Evolutionary conservation across 2,329 filamentous ascomycete species (phyloP).

Genomic region (Akanthomyces lecanii): DNA sequence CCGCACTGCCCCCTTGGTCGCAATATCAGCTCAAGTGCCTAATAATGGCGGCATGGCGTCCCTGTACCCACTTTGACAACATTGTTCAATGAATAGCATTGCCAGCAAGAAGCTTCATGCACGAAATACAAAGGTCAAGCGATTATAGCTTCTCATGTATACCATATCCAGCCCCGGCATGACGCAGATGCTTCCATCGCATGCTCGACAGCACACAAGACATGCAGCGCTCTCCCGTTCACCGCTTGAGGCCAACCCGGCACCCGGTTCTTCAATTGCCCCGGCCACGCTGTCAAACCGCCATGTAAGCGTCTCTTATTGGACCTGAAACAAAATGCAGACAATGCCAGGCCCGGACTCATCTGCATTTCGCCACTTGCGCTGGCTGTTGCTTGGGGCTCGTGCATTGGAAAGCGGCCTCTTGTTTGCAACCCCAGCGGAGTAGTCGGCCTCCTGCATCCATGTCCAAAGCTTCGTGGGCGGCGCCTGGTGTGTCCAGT

Average conservation of each 20-base stretch:
- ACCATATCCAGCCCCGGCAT: neutral
- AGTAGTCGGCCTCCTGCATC: neutral
- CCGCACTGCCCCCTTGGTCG: neutral
- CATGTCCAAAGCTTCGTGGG: neutral
- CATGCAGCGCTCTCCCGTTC: constrained; percentile 5
- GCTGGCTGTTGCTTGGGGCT: neutral
- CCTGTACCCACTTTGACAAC: neutral
- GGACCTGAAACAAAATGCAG: constrained; percentile 1
- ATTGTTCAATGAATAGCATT: neutral
- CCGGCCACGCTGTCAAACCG: neutral
- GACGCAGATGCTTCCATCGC: neutral
- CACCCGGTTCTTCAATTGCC: neutral
- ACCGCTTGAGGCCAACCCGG: neutral
- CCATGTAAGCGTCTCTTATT: neutral
- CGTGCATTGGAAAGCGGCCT: neutral
- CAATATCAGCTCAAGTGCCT: neutral
- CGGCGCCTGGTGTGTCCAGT: neutral
- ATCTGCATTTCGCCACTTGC: neutral
- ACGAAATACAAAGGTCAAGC: neutral
- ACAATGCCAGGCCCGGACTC: neutral
- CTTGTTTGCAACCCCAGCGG: neutral
- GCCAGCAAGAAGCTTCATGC: neutral
- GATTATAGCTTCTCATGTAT: neutral
- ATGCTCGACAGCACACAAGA: constrained; percentile 14
- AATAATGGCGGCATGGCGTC: neutral